Base-by-base conservation (phyloP, 169 alveolate genomes). In the Theileria parva region DNA sequence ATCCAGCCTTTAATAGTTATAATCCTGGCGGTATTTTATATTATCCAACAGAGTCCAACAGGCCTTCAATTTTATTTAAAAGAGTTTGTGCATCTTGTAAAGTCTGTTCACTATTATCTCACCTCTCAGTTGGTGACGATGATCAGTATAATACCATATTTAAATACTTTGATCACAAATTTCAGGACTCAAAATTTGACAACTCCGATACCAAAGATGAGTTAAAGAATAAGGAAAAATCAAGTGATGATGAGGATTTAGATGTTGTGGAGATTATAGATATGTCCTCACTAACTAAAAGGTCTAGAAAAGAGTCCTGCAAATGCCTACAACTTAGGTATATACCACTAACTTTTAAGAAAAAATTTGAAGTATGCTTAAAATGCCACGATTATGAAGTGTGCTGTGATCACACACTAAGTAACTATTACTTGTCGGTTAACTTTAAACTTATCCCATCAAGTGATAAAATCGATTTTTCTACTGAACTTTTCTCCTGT, bases 21-120 rank as follows among this genome's bases (percentile, higher is more conserved):
- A 81, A 81, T 59, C 88, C 88, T 6, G 88, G 88, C 4, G 88
- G 88, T 0, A 57, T 81, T 23, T 48, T 81, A 48, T 74, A 74
- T 64, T 81, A 81, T 37, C 88, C 88, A 2, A 55, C 77, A 3
- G 37, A 55, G 28, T 28, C 63, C 3, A 77, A 79, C 59, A 76
- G 39, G 68, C 86, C 88, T n/a, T 30, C 30, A 51, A 60, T 81
- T 17, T 71, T 64, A 55, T 70, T n/a, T 48, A 50, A 81, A n/a
- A 51, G 74, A 17, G 88, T 74, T 0, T 81, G 88, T 65, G 74
- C 75, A 6, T 77, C 83, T 0, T 81, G 88, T 79, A 39, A 77
- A n/a, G 88, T 81, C 8, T 81, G 88, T 59, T 74, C 70, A 17
- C 66, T 74, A 8, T 79, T 81, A 17, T 81, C 88, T 17, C 17